Evolutionary conservation across 768 basidiomycete genomes (phyloP), one percentile per base, ranked within the genome.

Genomic region (Tricholoma saponaceum): DNA sequence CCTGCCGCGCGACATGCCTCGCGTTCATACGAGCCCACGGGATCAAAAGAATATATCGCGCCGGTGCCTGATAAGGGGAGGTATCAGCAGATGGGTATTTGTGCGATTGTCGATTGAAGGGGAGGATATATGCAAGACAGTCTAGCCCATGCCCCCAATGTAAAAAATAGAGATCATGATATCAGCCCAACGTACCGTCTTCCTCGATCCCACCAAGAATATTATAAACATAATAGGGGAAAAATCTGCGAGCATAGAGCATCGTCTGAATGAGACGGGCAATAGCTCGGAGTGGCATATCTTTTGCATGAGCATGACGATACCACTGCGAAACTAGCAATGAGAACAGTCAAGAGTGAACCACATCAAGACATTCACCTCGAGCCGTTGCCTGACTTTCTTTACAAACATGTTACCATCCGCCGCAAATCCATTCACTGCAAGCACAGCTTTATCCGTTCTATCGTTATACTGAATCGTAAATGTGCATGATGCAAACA

Each of bases 1-100:
- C 97, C 97, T 50, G 95, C 95, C 37, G 95, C 95, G 60, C 97
- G 88, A 76, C 95, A 98, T 30, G 91, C 84, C 76, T 97, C 95
- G 59, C 97, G 90, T 74, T 98, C 95, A 72, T 99, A 99, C 50
- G 92, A 95, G 25, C 97, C 97, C 30, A 98, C 94, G 37, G 97
- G 97, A 74, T 99, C 97, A 72, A 97, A 99, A n/a, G 96, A 98
- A 80, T 99, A 99, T 28, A 99, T 95, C 9, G 96, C 93, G 53
- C 97, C 97, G 35, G 92, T 85, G 10, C 95, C 94, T 96, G 69
- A 12, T 49, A 32, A 61, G 37, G 61, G n/a, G 62, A 57, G 57
- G 58, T 18, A 43, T 37, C 54, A 51, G 16, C 16, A 51, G 54
- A 32, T 35, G 30, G 41, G n/a, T 25, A 55, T 52, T n/a, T 23